A percentile compares a stretch with the other conserved stretches of the same genome.
Evolutionary conservation across 306 rosid genomes (phyloP).

Genomic region (Sicyos baderoa): DNA sequence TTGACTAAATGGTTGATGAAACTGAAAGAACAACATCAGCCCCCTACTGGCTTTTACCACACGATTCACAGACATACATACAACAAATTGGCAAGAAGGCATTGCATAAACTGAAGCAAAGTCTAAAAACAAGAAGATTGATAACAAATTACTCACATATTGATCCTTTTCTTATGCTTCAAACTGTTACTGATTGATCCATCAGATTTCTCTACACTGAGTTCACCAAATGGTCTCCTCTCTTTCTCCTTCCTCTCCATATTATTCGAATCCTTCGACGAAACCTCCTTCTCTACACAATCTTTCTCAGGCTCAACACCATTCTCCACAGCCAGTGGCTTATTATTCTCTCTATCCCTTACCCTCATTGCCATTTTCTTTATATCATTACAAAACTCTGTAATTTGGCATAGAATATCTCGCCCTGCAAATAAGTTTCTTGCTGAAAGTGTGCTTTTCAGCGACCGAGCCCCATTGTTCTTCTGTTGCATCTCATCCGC

Average conservation of each 20-base stretch:
- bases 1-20: not conserved
- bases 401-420: constrained; percentile 73
- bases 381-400: constrained; percentile 80
- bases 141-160: constrained; percentile 40
- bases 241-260: constrained; percentile 27
- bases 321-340: constrained; percentile 20
- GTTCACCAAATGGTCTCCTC: constrained; percentile 52
- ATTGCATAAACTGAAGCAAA: not conserved
- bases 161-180: constrained; percentile 43
- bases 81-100: not conserved
- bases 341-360: constrained; percentile 52
- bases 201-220: constrained; percentile 29
- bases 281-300: constrained; percentile 20
- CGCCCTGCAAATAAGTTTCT: constrained; percentile 65
- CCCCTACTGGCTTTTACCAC: not conserved
- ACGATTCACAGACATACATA: not conserved
- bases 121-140: constrained; percentile 1
- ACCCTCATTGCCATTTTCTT: constrained; percentile 62
- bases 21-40: not conserved
- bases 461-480: constrained; percentile 34
- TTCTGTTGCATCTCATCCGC: constrained; percentile 27
- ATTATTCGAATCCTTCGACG: constrained; percentile 22
- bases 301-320: not conserved
- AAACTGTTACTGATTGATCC: constrained; percentile 27
- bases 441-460: constrained; percentile 69